Base-by-base conservation (phyloP, 202 grass and related monocot species). In the Cymbopogon flexuosus region DNA sequence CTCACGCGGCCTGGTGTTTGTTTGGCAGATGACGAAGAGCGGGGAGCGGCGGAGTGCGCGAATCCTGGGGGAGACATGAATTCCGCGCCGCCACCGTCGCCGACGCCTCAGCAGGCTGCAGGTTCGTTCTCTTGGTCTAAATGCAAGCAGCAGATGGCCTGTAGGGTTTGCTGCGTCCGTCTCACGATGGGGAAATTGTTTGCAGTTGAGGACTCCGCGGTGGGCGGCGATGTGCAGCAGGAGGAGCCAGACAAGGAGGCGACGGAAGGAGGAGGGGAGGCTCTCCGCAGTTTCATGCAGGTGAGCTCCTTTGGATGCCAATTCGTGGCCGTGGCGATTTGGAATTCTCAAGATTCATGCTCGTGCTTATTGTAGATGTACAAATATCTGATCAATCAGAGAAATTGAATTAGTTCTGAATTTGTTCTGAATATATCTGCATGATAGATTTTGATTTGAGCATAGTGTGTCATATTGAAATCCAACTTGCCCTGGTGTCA, bases 221-320 rank as follows among this genome's bases (percentile, higher is more conserved):
- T 16, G 61, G 23, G 39, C 69, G 1, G 51, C 42, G 49, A 75
- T 7, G 81, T n/a, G 8, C 46, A 49, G 68, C 4, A 45, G 67
- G 65, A 23, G 65, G 21, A 39, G 46, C 1, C 27, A 15, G 15
- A 68, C 11, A 10, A 49, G 3, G 62, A 12, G 35, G 64, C 0
- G 8, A 36, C 13, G 1, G 14, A 35, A 62, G 78, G 5, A 16
- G 74, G 22, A 13, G 79, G 67, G 1, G 63, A 75, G 35, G 62
- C 62, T 23, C 75, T 86, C 21, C 75, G 79, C 7, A 62, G 0
- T 43, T 86, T 90, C 54, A 37, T 86, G 15, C 69, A 90, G 79
- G 84, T 89, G 43, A 21, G 36, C 37, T 40, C 37, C 37, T 2
- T 40, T 40, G 2, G 37, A 9, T 40, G 37, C 6, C 37, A 40